phyloP scores from a whole-genome alignment of 805 yeast genomes.

The Wickerhamiella brachini region DNA sequence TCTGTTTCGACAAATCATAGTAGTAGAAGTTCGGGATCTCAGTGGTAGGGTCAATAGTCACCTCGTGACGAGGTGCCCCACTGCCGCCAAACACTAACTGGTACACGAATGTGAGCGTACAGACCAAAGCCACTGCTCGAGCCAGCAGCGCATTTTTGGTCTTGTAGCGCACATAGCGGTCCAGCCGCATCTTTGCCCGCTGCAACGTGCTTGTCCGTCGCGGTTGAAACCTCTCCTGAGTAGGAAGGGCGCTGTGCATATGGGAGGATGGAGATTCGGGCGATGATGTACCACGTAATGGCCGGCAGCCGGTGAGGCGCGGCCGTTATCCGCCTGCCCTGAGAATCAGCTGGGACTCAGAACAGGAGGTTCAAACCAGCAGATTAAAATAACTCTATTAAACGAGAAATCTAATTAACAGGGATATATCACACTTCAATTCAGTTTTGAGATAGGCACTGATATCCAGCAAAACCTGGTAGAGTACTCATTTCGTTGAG shows the following conservation, averaged over 20 bases:
- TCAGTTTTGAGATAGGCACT: no score
- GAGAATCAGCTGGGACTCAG: no score
- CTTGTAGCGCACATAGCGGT: neutral
- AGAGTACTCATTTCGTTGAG: no score
- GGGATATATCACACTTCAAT: no score
- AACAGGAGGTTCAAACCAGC: no score
- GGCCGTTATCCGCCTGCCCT: neutral
- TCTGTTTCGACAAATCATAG: constrained; percentile 40
- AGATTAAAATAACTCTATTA: no score
- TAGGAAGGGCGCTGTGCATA: constrained; percentile 1
- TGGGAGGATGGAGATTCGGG: neutral
- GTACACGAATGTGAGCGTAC: neutral
- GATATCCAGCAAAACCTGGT: no score
- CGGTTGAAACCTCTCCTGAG: neutral
- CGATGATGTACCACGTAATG: neutral
- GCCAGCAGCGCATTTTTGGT: constrained; percentile 1
- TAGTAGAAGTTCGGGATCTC: constrained; percentile 33
- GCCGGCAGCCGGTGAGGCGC: neutral
- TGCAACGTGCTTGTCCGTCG: neutral
- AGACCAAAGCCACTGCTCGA: neutral
- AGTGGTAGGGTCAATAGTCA: neutral
- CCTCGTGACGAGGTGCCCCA: neutral
- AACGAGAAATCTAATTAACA: no score
- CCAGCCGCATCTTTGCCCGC: neutral
- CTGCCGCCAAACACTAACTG: neutral